Evolutionary conservation across 345 rosid genomes (phyloP), one percentile per base, ranked within the genome.

Genomic region (Dipteronia dyeriana): DNA sequence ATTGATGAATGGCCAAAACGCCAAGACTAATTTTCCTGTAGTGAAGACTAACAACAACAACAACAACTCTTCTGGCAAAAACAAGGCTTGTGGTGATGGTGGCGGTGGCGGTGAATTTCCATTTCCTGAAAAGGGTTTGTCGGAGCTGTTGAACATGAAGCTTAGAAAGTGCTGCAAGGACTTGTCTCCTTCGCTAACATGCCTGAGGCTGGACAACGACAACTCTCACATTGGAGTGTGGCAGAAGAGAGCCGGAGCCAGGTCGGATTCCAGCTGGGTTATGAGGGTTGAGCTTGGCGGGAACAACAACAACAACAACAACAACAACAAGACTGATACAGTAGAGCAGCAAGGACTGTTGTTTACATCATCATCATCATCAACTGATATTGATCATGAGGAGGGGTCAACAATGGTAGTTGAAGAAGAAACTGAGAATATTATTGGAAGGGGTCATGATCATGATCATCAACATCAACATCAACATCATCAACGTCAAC

Each of bases 181-280:
- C 62, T 87, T 79, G 39, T 84, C 86, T 45, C 93, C 92, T 38
- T 92, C 89, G 0, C 82, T 90, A 14, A 92, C 94, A 47, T 92
- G 94, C 77, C 84, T 92, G 19, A 87, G 94, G 78, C 91, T 92
- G 0, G 97, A 92, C 80, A 89, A 80, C 9, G 87, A 86, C 63
- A 90, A 87, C 72, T 86, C 91, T 7, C 91, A 90, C 67, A 90
- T 92, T 16, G 97, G 92, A 0, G 93, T 92, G 6, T 92, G 97
- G 97, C 94, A 90, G 51, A 90, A 89, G 71, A 79, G 92, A 0
- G 90, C 92, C 19, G 97, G 97, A 12, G 68, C 89, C 0, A 79
- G 82, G 39, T 75, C 94, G 6, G 81, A 75, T 65, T 85, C 87
- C 0, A 87, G 79, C 60, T 92, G 97, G 97, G 94, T 92, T 66